A percentile compares a stretch with the other conserved stretches of the same genome.
phyloP scores from a whole-genome alignment of 1,284 basidiomycete species.

The Trametes sp. region DNA sequence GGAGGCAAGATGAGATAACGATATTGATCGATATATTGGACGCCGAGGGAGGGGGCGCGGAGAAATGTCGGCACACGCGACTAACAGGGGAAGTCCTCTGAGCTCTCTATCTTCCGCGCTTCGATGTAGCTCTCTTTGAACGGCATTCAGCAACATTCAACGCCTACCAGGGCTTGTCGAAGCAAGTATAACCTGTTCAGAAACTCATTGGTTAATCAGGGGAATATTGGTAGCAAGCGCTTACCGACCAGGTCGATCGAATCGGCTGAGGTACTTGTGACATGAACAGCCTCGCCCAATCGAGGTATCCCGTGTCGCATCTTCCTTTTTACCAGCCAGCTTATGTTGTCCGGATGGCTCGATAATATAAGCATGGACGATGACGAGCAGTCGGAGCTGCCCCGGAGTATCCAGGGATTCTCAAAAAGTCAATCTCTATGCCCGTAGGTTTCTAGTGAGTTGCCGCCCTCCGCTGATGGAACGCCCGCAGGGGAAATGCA shows the following conservation, averaged over 20 bases:
- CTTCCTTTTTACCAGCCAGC: neutral
- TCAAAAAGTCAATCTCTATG: slow-evolving; percentile 25
- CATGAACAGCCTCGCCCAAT: slow-evolving; percentile 8
- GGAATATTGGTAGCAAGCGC: too few species aligned
- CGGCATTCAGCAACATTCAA: neutral
- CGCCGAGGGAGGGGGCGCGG: slow-evolving; percentile 18
- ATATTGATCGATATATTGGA: slow-evolving; percentile 16
- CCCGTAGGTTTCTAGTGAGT: slow-evolving; percentile 1
- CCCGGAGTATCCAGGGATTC: slow-evolving; percentile 31
- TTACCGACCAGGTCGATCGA: too few species aligned
- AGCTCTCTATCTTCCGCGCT: slow-evolving; percentile 12
- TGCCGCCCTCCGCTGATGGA: slow-evolving; percentile 9
- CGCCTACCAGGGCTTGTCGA: neutral
- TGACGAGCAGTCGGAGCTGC: slow-evolving; percentile 24
- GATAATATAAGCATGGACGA: neutral
- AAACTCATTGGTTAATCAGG: neutral
- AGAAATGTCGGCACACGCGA: slow-evolving; percentile 25
- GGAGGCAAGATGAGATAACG: slow-evolving; percentile 15
- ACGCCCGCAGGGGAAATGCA: neutral
- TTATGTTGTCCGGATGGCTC: neutral
- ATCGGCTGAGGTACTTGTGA: neutral
- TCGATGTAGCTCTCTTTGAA: slow-evolving; percentile 13
- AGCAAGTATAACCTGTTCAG: too few species aligned
- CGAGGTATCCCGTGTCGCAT: too few species aligned
- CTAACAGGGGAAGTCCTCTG: slow-evolving; percentile 11